phyloP scores from a whole-genome alignment of 2,329 filamentous ascomycete species.

The Botrytis pseudocinerea region DNA sequence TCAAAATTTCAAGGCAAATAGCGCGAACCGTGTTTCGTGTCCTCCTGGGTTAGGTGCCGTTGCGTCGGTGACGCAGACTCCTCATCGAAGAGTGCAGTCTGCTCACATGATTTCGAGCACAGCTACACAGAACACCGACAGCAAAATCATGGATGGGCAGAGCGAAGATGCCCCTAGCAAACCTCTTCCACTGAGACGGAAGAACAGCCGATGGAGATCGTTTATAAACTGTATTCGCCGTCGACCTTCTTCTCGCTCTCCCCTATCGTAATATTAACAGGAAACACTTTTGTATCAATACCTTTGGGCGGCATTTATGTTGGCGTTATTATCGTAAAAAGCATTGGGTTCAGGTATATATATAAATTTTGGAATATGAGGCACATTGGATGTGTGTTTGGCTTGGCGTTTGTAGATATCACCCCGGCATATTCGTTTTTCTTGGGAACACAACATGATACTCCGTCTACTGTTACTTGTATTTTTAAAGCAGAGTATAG shows the following conservation, averaged over 20 bases:
- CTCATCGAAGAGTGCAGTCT: slow-evolving; percentile 33
- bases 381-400: slow-evolving; percentile 19
- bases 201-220: slow-evolving; percentile 35
- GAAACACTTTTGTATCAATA: slow-evolving; percentile 11
- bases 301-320: not conserved
- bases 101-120: slow-evolving; percentile 30
- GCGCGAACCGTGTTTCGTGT: slow-evolving; percentile 24
- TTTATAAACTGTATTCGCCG: slow-evolving; percentile 37
- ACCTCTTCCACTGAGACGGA: slow-evolving; percentile 27
- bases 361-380: slow-evolving; percentile 12
- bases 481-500: not conserved
- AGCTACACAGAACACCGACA: not conserved
- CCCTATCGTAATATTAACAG: not conserved
- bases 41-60: slow-evolving; percentile 30
- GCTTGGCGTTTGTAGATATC: slow-evolving; percentile 24
- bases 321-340: slow-evolving; percentile 20
- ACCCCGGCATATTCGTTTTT: slow-evolving; percentile 19
- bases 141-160: slow-evolving; percentile 4
- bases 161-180: slow-evolving; percentile 16
- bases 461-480: slow-evolving; percentile 2
- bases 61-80: slow-evolving; percentile 30
- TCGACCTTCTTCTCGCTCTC: slow-evolving; percentile 23
- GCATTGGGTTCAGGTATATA: slow-evolving; percentile 13
- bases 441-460: slow-evolving; percentile 15
- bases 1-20: not conserved